A percentile compares a stretch with the other conserved stretches of the same genome.
These are phyloP conservation scores for Capsicum baccatum DNA, from an alignment of 257 asterid genomes.

Conservation along the genomic window DNA sequence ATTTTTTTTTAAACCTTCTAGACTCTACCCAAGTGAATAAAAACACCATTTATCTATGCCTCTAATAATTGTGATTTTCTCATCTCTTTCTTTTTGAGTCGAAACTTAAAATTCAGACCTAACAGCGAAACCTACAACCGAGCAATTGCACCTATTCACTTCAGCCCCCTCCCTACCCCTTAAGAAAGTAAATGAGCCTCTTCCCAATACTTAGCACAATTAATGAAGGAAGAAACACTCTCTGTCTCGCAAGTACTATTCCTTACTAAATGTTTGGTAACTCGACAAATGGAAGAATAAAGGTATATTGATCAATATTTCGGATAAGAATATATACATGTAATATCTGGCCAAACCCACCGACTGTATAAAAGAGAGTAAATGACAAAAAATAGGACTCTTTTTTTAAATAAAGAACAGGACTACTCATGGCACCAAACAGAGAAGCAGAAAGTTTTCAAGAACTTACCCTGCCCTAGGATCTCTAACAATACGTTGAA, in stretches of 20 bases:
- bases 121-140: background rate
- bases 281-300: background rate
- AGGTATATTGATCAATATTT: background rate
- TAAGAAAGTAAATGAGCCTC: background rate
- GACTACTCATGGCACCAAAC: background rate
- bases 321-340: background rate
- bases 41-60: no score
- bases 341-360: slow-evolving; percentile 9
- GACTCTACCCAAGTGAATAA: no score
- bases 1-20: no score
- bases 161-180: background rate
- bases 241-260: background rate
- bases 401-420: background rate
- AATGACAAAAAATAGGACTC: background rate
- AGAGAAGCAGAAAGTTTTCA: slow-evolving; percentile 23
- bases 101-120: background rate
- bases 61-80: no score
- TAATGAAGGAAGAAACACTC: background rate
- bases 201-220: background rate
- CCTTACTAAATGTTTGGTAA: background rate
- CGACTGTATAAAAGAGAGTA: background rate
- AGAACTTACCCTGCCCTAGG: slow-evolving; percentile 93
- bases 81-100: background rate
- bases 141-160: background rate
- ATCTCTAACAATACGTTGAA: slow-evolving; percentile 94